Base-by-base conservation (phyloP, 106 monocot species). In the Posidonia australis region DNA sequence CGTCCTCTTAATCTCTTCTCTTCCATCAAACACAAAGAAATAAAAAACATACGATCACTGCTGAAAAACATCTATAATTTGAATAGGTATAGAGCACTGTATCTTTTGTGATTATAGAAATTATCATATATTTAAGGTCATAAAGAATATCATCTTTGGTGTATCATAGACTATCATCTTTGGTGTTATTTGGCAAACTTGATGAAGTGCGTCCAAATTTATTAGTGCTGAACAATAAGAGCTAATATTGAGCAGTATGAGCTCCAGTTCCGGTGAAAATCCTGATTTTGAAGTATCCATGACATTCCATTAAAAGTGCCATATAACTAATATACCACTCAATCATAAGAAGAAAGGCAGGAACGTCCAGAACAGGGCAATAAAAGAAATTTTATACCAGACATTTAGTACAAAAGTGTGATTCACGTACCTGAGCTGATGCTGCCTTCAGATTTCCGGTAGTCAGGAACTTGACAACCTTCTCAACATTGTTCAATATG, bases 401-500 rank as follows among this genome's bases (percentile, higher is more conserved):
- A 5, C 11, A 63, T 63, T 63, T 21, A 1, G 13, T 29, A 42
- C 5, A 26, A 16, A 64, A 46, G 30, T 61, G 20, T 41, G 43
- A 61, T 20, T 21, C 25, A 46, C 5, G 23, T 72, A 88, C 90
- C 79, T 82, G 77, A 56, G 69, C 22, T n/a, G 61, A 69, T 27
- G 77, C 67, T 36, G 78, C 54, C 22, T 60, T 81, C 53, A 84
- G 62, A 55, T 74, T 75, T 63, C 84, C 90, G 25, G 86, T 54
- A 6, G 86, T 87, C 27, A 96, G 67, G 70, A 96, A 96, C 48
- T 77, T 90, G 5, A 87, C 76, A 18, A 96, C 87, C 66, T 96
- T 90, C 52, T 96, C 77, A 1, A 96, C 96, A 53, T 96, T 96
- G 68, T 90, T 85, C 47, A 96, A 64, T 64, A 90, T 83, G 36